These are phyloP conservation scores for Decorospora gaudefroyi DNA, from an alignment of 2,329 filamentous ascomycete species.

Conservation along the genomic window DNA sequence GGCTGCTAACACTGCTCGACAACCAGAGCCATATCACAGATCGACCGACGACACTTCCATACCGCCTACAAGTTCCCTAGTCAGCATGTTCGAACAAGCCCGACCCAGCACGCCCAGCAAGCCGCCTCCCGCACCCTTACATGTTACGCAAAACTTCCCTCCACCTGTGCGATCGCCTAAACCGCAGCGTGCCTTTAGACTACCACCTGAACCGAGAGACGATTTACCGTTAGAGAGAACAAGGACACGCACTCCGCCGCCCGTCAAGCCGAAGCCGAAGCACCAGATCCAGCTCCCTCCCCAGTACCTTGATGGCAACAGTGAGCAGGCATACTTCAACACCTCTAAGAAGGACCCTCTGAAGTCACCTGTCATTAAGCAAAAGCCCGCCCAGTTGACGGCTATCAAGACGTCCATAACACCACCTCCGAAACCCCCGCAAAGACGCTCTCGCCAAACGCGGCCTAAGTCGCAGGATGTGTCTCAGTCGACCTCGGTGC, in stretches of 20 bases:
- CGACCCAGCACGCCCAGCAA: slow-evolving; percentile 28
- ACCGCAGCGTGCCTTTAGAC: slow-evolving; percentile 42
- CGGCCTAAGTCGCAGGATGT: slow-evolving; percentile 33
- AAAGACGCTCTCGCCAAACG: slow-evolving; percentile 23
- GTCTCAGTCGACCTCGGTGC: slow-evolving; percentile 21
- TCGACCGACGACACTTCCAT: slow-evolving; percentile 62
- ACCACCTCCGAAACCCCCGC: slow-evolving; percentile 28
- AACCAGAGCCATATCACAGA: slow-evolving; percentile 25
- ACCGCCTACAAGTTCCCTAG: slow-evolving; percentile 65
- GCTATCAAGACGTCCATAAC: slow-evolving; percentile 24
- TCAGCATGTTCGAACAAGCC: slow-evolving; percentile 69
- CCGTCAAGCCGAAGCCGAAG: slow-evolving; percentile 41
- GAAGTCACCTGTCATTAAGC: slow-evolving; percentile 31
- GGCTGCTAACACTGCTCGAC: slow-evolving; percentile 13
- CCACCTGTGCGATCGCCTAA: slow-evolving; percentile 51
- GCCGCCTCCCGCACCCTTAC: slow-evolving; percentile 19
- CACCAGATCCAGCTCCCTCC: slow-evolving; percentile 22
- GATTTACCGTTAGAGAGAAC: slow-evolving; percentile 23
- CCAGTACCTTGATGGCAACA: slow-evolving; percentile 22
- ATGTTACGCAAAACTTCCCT: slow-evolving; percentile 29
- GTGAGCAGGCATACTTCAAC: slow-evolving; percentile 21
- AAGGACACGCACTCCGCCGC: slow-evolving; percentile 32
- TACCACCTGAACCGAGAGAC: slow-evolving; percentile 36
- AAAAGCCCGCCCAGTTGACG: slow-evolving; percentile 33
- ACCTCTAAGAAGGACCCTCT: slow-evolving; percentile 29